phyloP scores from a whole-genome alignment of 2,329 filamentous ascomycete genomes.

The Sclerotinia glacialis region DNA sequence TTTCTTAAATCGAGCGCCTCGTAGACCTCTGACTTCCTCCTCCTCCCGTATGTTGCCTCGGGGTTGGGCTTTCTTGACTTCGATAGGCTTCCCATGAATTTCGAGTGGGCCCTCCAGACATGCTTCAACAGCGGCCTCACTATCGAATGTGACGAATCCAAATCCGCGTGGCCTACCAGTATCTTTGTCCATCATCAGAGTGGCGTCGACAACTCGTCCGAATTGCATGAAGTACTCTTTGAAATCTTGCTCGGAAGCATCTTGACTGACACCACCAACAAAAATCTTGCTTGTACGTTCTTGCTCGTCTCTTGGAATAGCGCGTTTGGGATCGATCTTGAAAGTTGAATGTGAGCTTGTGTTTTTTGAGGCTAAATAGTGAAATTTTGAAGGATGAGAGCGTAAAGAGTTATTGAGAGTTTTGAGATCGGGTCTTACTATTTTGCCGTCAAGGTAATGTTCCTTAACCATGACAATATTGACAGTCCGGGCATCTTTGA shows the following conservation, averaged over 20 bases:
- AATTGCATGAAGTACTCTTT: constrained; percentile 97
- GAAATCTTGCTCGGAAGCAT: constrained; percentile 94
- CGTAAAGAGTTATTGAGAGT: constrained; percentile 26
- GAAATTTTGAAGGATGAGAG: constrained; percentile 28
- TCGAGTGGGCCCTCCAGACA: constrained; percentile 81
- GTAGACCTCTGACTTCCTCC: constrained; percentile 63
- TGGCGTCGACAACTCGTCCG: constrained; percentile 92
- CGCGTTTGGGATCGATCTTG: constrained; percentile 91
- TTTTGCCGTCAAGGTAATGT: constrained; percentile 96
- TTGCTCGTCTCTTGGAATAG: constrained; percentile 95
- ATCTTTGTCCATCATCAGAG: constrained; percentile 99
- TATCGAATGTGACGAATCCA: constrained; percentile 97
- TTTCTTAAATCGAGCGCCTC: constrained; percentile 56
- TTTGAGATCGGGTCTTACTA: constrained; percentile 60
- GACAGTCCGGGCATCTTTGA: constrained; percentile 95
- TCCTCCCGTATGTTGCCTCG: constrained; percentile 92
- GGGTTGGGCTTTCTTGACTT: constrained; percentile 97
- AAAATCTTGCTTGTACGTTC: constrained; percentile 99
- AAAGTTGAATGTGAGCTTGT: constrained; percentile 29
- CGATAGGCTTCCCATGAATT: constrained; percentile 93
- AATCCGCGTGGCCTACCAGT: constrained; percentile 95
- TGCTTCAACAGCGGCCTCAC: constrained; percentile 88
- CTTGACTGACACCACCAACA: constrained; percentile 94
- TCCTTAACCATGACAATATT: constrained; percentile 99
- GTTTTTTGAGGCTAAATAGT: constrained; percentile 31